Evolutionary conservation across 352 stramenopile genomes (phyloP).

Genomic region (Pythium aphanidermatum): DNA sequence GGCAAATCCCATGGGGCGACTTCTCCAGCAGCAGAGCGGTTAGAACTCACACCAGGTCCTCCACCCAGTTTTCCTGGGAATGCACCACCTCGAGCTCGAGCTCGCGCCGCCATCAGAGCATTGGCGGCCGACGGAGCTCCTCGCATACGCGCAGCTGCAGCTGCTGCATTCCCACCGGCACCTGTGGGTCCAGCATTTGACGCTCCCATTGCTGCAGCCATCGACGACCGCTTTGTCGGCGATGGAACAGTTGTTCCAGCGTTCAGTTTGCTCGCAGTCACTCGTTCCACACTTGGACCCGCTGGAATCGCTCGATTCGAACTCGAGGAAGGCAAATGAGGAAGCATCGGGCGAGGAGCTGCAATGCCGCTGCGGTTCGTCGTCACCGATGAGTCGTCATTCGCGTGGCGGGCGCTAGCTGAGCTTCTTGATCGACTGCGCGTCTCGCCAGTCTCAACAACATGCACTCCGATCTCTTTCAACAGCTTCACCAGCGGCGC

Average conservation of each 20-base stretch:
- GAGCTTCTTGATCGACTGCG: slow-evolving; percentile 9
- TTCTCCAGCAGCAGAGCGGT: slow-evolving; percentile 23
- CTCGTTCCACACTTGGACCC: too few species aligned
- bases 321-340: too few species aligned
- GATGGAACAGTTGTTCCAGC: slow-evolving; percentile 28
- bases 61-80: slow-evolving; percentile 41
- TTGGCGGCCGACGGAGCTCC: slow-evolving; percentile 49
- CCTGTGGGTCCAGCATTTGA: slow-evolving; percentile 19
- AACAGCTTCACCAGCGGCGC: slow-evolving; percentile 10
- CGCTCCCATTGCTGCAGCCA: slow-evolving; percentile 18
- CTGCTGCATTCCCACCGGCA: slow-evolving; percentile 6
- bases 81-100: slow-evolving; percentile 53
- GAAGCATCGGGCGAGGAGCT: too few species aligned
- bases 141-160: slow-evolving; percentile 29
- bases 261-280: slow-evolving; percentile 10
- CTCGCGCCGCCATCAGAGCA: slow-evolving; percentile 63
- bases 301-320: too few species aligned
- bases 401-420: not conserved
- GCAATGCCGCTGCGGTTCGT: too few species aligned
- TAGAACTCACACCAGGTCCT: slow-evolving; percentile 29
- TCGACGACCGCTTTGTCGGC: slow-evolving; percentile 37
- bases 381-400: too few species aligned
- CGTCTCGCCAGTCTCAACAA: slow-evolving; percentile 9
- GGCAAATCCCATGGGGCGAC: slow-evolving; percentile 75
- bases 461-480: slow-evolving; percentile 13